Evolutionary conservation across 805 yeast genomes (phyloP).

Genomic region (Yarrowia osloensis): DNA sequence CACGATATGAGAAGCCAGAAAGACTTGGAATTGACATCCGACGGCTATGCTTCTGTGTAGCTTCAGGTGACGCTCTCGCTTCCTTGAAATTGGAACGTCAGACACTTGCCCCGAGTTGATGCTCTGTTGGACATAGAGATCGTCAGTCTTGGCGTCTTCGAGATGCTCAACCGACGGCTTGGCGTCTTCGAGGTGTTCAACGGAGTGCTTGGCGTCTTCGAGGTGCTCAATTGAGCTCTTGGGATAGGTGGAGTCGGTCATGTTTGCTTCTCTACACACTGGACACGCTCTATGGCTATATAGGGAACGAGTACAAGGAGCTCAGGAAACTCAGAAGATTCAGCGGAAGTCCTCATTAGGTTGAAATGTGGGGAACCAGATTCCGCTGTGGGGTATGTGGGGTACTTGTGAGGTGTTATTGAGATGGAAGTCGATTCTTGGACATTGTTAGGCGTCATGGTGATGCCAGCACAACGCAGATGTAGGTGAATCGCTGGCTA

Average conservation of each 20-base stretch:
- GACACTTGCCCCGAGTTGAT: not conserved
- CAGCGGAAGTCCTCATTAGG: not conserved
- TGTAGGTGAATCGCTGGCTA: no score
- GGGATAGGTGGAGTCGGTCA: not conserved
- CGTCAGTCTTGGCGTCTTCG: not conserved
- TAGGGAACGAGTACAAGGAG: not conserved
- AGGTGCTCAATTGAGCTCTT: not conserved
- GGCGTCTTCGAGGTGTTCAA: not conserved
- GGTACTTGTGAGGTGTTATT: not conserved
- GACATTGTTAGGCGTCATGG: no score
- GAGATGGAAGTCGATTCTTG: not conserved
- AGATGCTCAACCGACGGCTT: not conserved
- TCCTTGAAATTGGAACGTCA: not conserved
- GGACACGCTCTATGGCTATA: not conserved
- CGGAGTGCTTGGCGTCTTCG: not conserved
- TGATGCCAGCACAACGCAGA: no score
- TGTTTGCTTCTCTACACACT: not conserved
- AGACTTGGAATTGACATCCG: not conserved
- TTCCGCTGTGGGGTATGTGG: not conserved
- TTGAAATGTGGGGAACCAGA: not conserved
- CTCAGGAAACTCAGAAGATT: not conserved
- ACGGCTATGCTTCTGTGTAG: not conserved
- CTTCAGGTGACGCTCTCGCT: not conserved
- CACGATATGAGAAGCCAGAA: slow-evolving; percentile 5
- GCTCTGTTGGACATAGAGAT: not conserved